Conservation (phyloP, 345 rosid species). For the Arabis alpina region DNA sequence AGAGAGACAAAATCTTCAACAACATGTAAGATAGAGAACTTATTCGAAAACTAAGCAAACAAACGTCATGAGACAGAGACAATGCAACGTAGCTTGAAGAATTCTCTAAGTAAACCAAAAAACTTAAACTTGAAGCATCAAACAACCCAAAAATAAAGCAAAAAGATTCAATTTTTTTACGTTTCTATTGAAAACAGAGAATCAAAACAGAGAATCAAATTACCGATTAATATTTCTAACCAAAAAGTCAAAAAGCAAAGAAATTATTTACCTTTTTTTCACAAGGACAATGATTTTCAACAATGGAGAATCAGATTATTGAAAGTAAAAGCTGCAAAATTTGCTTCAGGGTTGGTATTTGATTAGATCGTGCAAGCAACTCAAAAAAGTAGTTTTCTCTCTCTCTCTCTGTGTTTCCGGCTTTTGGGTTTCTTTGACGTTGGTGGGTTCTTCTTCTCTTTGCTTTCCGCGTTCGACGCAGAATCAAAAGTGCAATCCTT, state of each 20-base stretch:
- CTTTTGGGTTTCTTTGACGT: not conserved
- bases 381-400: not conserved
- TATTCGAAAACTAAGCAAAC: constrained; percentile 19
- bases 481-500: constrained; percentile 22
- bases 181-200: constrained; percentile 27
- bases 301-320: constrained; percentile 4
- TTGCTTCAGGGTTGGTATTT: constrained; percentile 32
- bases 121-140: constrained; percentile 33
- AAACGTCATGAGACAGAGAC: constrained; percentile 32
- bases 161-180: constrained; percentile 29
- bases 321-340: constrained; percentile 28
- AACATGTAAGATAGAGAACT: not conserved
- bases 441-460: constrained; percentile 31
- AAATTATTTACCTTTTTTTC: constrained; percentile 7
- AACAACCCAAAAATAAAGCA: constrained; percentile 22
- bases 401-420: not conserved
- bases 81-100: constrained; percentile 18
- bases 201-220: not conserved
- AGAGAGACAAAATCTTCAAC: constrained; percentile 8
- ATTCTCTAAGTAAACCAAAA: constrained; percentile 27
- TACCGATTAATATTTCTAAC: constrained; percentile 1
- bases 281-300: not conserved
- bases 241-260: not conserved
- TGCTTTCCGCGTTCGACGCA: constrained; percentile 38
- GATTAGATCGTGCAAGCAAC: constrained; percentile 42